Conservation (phyloP, 2,329 filamentous ascomycete species). For the Fusarium duplospermum region DNA sequence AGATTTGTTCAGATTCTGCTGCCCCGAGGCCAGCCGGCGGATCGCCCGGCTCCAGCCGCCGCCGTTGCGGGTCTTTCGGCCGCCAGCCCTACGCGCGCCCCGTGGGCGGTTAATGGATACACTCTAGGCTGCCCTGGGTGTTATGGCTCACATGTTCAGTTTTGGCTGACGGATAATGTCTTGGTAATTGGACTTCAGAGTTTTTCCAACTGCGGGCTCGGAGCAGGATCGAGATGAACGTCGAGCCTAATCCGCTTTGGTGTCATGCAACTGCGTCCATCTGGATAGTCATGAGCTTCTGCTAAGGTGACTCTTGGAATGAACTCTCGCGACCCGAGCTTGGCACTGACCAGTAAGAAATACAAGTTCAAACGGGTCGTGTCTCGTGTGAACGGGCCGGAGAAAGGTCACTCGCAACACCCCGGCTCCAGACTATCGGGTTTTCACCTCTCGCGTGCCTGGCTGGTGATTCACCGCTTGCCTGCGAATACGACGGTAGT, state of each 20-base stretch:
- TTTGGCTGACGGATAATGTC: neutral
- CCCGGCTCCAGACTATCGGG: slow-evolving; percentile 13
- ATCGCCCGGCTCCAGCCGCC: slow-evolving; percentile 33
- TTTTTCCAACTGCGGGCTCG: neutral
- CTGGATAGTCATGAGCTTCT: slow-evolving; percentile 1
- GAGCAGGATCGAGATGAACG: slow-evolving; percentile 4
- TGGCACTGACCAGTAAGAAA: neutral
- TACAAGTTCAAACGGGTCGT: neutral
- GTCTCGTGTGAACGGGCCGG: slow-evolving; percentile 3
- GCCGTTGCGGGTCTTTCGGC: slow-evolving; percentile 25
- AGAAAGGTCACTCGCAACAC: neutral
- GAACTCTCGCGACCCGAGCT: neutral
- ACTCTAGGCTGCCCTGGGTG: neutral
- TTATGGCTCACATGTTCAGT: slow-evolving; percentile 3
- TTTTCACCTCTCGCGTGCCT: slow-evolving; percentile 3
- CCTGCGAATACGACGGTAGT: slow-evolving; percentile 2
- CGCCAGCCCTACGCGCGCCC: slow-evolving; percentile 31
- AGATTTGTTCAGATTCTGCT: slow-evolving; percentile 3
- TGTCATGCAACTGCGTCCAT: neutral
- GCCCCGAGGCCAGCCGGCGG: slow-evolving; percentile 15
- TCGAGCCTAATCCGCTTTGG: neutral
- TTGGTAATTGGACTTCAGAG: neutral
- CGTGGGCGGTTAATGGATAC: neutral
- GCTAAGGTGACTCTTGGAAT: slow-evolving; percentile 3
- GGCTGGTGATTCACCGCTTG: slow-evolving; percentile 8